Evolutionary conservation across 2,329 filamentous ascomycete species (phyloP).

Genomic region (Fusarium mexicanum): DNA sequence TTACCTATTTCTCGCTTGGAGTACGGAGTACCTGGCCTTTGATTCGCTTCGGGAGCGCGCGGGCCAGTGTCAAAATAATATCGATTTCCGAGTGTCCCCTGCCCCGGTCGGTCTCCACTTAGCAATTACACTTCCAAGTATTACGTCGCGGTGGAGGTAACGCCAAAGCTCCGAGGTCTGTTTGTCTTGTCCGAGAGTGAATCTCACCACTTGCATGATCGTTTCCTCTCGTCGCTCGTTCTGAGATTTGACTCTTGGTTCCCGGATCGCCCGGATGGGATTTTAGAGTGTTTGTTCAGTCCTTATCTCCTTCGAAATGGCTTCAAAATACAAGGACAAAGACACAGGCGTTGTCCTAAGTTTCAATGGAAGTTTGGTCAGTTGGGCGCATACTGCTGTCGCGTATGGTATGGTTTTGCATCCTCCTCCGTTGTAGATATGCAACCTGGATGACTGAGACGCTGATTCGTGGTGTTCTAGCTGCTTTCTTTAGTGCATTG

Average conservation of each 20-base stretch:
- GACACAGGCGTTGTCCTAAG: conserved; percentile 67
- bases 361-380: conserved; percentile 90
- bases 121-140: conserved; percentile 25
- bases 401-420: conserved; percentile 74
- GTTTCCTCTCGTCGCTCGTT: conserved; percentile 30
- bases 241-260: conserved; percentile 20
- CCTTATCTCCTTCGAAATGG: conserved; percentile 45
- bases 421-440: not conserved
- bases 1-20: not conserved
- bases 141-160: conserved; percentile 42
- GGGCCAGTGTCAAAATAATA: conserved; percentile 28
- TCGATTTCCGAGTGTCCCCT: conserved; percentile 29
- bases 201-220: conserved; percentile 41
- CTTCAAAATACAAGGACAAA: conserved; percentile 70
- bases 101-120: conserved; percentile 29
- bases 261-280: conserved; percentile 48
- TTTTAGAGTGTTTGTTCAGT: conserved; percentile 36
- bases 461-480: conserved; percentile 54
- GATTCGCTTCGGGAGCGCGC: conserved; percentile 32
- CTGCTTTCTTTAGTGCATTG: conserved; percentile 87
- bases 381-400: conserved; percentile 83
- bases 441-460: conserved; percentile 5
- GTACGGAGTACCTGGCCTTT: not conserved
- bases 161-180: conserved; percentile 42
- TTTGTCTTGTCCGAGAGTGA: conserved; percentile 30